Base-by-base conservation (phyloP, 2,329 filamentous ascomycete species). In the Aspergillus unguis region DNA sequence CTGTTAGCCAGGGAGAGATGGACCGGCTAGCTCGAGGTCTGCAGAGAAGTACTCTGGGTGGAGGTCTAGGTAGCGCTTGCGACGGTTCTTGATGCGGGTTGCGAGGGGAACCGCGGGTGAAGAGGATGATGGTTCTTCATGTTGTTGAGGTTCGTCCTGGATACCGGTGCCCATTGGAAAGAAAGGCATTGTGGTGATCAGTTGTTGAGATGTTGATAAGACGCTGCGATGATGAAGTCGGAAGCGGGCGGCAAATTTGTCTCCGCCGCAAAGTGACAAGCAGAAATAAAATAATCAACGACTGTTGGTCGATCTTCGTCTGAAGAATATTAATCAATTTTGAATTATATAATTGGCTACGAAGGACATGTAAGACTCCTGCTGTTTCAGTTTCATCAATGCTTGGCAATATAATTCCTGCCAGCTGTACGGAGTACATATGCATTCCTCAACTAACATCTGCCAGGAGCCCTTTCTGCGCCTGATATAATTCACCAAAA, bases 11-110 rank as follows among this genome's bases (percentile, higher is more conserved):
- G 17, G 62, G 63, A 33, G 32, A 64, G 63, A 69, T 70, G 65
- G 66, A 82, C 80, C 80, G 68, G 81, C 83, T 60, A 85, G 77
- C 70, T 86, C 84, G 54, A 86, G 80, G 50, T 79, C 78, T 43
- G 80, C 73, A 71, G 73, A 72, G 66, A 92, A 87, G 73, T 95
- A 95, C 49, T 83, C 80, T 2, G 86, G 85, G 65, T 92, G 82
- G 4, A 81, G 76, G 55, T 86, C 81, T 26, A 95, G 78, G 65
- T 90, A 95, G 62, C 86, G 84, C 59, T 88, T 86, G 10, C 90
- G 82, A 46, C 90, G 81, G 71, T 95, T 95, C 71, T 88, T 90
- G 27, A 82, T 74, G 32, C 78, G 75, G 45, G 90, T 80, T 2
- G 64, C 66, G 38, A 62, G 56, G 23, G 66, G 64, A 44, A 75